Conservation (phyloP, 2,329 filamentous ascomycete species). For the Aureobasidium mangrovei region DNA sequence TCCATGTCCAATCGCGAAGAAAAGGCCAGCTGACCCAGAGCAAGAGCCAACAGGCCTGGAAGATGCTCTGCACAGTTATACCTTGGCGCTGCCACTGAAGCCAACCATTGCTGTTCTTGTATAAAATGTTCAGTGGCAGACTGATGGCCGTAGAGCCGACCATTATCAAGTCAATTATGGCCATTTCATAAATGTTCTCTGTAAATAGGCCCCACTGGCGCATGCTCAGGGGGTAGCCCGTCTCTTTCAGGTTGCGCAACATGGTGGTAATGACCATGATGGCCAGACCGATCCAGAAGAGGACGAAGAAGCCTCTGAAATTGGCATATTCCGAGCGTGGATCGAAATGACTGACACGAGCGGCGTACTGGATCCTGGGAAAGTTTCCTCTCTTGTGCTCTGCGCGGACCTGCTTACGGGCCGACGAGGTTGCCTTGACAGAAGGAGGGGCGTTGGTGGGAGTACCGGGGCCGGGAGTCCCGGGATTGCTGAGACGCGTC, state of each 20-base stretch:
- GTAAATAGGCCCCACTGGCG: slow-evolving; percentile 84
- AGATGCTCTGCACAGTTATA: slow-evolving; percentile 74
- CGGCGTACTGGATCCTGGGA: slow-evolving; percentile 83
- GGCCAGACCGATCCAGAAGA: slow-evolving; percentile 94
- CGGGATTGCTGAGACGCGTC: slow-evolving; percentile 38
- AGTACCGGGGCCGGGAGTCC: slow-evolving; percentile 73
- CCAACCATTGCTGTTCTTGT: slow-evolving; percentile 46
- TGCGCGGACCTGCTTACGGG: slow-evolving; percentile 66
- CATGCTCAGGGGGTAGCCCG: slow-evolving; percentile 73
- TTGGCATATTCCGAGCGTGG: slow-evolving; percentile 84
- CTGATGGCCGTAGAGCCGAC: slow-evolving; percentile 63
- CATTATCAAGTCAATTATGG: slow-evolving; percentile 77
- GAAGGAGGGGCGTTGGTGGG: slow-evolving; percentile 90
- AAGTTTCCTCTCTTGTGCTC: slow-evolving; percentile 77
- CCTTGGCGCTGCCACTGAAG: slow-evolving; percentile 69
- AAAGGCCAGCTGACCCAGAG: slow-evolving; percentile 74
- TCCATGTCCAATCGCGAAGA: slow-evolving; percentile 86
- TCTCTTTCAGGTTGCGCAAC: slow-evolving; percentile 88
- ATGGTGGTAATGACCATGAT: slow-evolving; percentile 97
- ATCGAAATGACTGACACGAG: slow-evolving; percentile 91
- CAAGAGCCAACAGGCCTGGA: slow-evolving; percentile 67
- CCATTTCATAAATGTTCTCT: slow-evolving; percentile 80
- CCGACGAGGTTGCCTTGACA: slow-evolving; percentile 73
- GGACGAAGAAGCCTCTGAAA: slow-evolving; percentile 93
- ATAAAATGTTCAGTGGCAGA: slow-evolving; percentile 63